Evolutionary conservation across 2,329 filamentous ascomycete genomes (phyloP).

Genomic region (Fusarium lateritium): DNA sequence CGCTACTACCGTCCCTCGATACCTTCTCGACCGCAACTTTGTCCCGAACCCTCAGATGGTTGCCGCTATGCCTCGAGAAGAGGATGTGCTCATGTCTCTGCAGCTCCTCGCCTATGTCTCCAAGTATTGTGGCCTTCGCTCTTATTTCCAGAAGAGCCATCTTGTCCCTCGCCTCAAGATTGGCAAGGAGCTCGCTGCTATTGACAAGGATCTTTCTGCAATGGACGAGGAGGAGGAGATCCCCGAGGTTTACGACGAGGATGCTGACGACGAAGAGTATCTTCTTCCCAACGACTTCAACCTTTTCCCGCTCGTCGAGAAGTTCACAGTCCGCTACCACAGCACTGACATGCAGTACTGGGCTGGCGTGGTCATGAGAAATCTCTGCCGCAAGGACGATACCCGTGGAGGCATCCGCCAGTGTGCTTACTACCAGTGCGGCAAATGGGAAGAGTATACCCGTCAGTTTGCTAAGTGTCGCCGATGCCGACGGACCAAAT

Average conservation of each 20-base stretch:
- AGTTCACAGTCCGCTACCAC: slow-evolving; percentile 96
- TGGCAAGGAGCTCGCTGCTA: slow-evolving; percentile 83
- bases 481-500: slow-evolving; percentile 95
- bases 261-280: slow-evolving; percentile 86
- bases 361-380: slow-evolving; percentile 99
- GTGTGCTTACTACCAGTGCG: slow-evolving; percentile 97
- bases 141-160: slow-evolving; percentile 96
- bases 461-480: slow-evolving; percentile 98
- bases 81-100: slow-evolving; percentile 97
- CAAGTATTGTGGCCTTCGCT: slow-evolving; percentile 96
- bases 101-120: slow-evolving; percentile 97
- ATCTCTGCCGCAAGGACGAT: slow-evolving; percentile 98
- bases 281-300: slow-evolving; percentile 95
- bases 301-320: slow-evolving; percentile 97
- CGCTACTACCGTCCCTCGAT: slow-evolving; percentile 81
- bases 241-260: slow-evolving; percentile 60
- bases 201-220: slow-evolving; percentile 66
- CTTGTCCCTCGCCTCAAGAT: slow-evolving; percentile 94
- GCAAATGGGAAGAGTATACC: slow-evolving; percentile 97
- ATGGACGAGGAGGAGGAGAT: slow-evolving; percentile 63
- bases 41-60: slow-evolving; percentile 81
- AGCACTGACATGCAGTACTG: slow-evolving; percentile 99
- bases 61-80: slow-evolving; percentile 94
- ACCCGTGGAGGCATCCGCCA: slow-evolving; percentile 93
- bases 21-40: slow-evolving; percentile 81